Conservation (phyloP, 441 rosid genomes). For the Cnidoscolus chayamansa region DNA sequence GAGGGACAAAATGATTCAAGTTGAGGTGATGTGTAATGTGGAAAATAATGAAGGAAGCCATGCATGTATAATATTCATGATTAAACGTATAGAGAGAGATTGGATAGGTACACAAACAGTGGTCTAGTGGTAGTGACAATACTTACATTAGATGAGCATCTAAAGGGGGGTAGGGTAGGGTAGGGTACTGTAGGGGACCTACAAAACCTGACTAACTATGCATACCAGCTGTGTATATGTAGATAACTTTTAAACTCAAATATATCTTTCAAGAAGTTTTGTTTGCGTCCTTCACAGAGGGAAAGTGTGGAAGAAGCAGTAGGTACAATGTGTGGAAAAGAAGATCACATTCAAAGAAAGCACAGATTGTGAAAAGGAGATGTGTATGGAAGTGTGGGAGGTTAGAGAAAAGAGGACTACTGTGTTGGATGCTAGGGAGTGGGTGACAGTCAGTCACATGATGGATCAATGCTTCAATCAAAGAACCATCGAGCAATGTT, state of each 20-base stretch:
- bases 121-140: not conserved
- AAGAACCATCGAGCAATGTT: not conserved
- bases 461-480: constrained; percentile 11
- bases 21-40: not conserved
- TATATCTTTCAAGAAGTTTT: not conserved
- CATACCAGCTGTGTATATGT: not conserved
- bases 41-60: constrained; percentile 3
- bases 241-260: not conserved
- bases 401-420: not conserved
- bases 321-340: not conserved
- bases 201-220: not conserved
- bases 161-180: not conserved
- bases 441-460: constrained; percentile 45
- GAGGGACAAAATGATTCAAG: not conserved
- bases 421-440: constrained; percentile 32
- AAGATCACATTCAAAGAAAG: not conserved
- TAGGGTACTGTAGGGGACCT: no score
- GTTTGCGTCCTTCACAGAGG: not conserved
- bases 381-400: not conserved
- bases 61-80: constrained; percentile 12
- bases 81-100: not conserved
- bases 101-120: not conserved
- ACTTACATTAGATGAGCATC: constrained; percentile 11
- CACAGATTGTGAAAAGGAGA: constrained; percentile 12
- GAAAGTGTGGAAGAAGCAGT: not conserved